Evolutionary conservation across 2,329 filamentous ascomycete genomes (phyloP).

Genomic region (Phoma sp.): DNA sequence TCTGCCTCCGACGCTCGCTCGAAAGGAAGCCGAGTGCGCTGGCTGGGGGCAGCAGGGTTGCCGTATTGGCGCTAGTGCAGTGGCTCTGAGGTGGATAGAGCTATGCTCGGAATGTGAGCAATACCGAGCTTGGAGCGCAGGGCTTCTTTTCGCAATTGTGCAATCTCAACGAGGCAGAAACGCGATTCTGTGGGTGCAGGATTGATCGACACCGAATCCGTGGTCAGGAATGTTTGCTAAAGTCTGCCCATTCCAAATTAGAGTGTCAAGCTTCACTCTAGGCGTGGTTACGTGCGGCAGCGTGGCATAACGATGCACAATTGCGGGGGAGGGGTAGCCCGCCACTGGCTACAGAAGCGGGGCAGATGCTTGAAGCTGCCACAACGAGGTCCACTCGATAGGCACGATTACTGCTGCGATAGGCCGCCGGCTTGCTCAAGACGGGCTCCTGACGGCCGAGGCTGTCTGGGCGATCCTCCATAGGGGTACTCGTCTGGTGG

Average conservation of each 20-base stretch:
- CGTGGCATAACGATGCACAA: constrained; percentile 13
- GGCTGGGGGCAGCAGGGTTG: constrained; percentile 22
- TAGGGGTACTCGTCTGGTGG: constrained; percentile 24
- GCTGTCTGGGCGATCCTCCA: constrained; percentile 27
- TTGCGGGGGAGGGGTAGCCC: constrained; percentile 45
- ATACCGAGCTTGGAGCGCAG: constrained; percentile 11
- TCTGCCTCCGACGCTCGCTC: constrained; percentile 37
- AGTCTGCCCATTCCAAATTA: constrained; percentile 22
- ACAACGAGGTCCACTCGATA: constrained; percentile 28
- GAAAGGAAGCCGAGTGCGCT: constrained; percentile 43
- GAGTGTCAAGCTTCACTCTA: constrained; percentile 13
- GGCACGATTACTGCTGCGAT: constrained; percentile 24
- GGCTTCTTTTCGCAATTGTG: constrained; percentile 1
- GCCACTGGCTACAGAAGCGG: constrained; percentile 37
- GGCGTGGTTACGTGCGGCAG: constrained; percentile 23
- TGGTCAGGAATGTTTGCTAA: constrained; percentile 14
- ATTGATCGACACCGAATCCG: constrained; percentile 3
- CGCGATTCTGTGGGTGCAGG: not conserved
- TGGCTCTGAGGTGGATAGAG: constrained; percentile 16
- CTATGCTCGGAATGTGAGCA: constrained; percentile 17
- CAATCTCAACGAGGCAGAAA: not conserved
- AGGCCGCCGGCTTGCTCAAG: constrained; percentile 27
- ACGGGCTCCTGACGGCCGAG: constrained; percentile 43
- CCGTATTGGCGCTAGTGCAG: constrained; percentile 30
- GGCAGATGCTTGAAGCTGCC: constrained; percentile 25